Evolutionary conservation across 2,329 filamentous ascomycete genomes (phyloP).

Genomic region (Cladosporium sp.): DNA sequence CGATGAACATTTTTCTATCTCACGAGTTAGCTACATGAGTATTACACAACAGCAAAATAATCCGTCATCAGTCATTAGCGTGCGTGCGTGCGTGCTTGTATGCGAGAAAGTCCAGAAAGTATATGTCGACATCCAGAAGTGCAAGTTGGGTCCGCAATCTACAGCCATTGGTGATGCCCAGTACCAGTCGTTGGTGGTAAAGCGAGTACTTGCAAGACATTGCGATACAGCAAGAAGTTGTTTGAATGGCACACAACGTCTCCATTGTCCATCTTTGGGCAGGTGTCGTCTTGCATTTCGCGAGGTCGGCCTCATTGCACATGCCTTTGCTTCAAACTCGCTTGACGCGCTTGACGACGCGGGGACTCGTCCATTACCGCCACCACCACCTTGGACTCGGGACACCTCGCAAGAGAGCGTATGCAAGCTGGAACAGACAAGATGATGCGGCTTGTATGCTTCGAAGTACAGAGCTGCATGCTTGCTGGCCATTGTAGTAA

Average conservation of each 20-base stretch:
- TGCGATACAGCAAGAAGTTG: not conserved
- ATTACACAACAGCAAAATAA: not conserved
- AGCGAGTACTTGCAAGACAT: not conserved
- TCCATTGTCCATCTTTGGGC: not conserved
- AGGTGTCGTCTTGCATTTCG: not conserved
- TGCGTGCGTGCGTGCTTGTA: slow-evolving; percentile 17
- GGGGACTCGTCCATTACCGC: not conserved
- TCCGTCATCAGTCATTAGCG: slow-evolving; percentile 5
- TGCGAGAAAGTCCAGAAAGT: not conserved
- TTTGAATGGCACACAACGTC: not conserved
- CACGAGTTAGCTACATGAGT: slow-evolving; percentile 4
- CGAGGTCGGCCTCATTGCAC: not conserved
- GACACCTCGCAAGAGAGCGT: slow-evolving; percentile 1
- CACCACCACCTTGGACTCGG: not conserved
- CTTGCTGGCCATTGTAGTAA: slow-evolving; percentile 14
- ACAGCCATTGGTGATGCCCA: not conserved
- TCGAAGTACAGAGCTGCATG: slow-evolving; percentile 20
- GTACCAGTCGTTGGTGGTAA: not conserved
- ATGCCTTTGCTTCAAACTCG: not conserved
- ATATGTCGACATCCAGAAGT: not conserved
- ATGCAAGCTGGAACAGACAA: slow-evolving; percentile 18
- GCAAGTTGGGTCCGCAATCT: not conserved
- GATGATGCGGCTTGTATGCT: slow-evolving; percentile 18
- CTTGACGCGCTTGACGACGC: not conserved
- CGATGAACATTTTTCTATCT: slow-evolving; percentile 97